A percentile compares a stretch with the other conserved stretches of the same genome.
Evolutionary conservation across 2,329 filamentous ascomycete species (phyloP).

Genomic region (Fusarium sp.): DNA sequence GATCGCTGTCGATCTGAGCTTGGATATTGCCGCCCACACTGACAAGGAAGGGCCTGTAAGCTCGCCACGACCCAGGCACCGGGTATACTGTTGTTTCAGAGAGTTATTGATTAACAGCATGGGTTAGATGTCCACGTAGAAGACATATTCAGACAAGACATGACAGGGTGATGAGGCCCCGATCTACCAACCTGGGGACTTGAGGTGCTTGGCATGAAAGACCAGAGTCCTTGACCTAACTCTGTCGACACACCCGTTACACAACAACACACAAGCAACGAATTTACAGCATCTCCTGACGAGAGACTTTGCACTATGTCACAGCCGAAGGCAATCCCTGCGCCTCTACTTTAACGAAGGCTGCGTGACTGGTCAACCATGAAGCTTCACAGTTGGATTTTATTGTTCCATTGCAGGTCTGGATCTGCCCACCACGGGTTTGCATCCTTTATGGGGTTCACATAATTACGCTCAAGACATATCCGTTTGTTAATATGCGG

Average conservation of each 20-base stretch:
- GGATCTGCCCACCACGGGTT: conserved; percentile 36
- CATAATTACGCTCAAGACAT: conserved; percentile 12
- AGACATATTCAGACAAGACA: conserved; percentile 24
- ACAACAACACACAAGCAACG: conserved; percentile 24
- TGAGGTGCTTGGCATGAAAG: conserved; percentile 4
- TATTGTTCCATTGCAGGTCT: conserved; percentile 34
- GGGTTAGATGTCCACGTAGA: conserved; percentile 12
- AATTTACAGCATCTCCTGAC: conserved; percentile 33
- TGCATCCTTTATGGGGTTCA: conserved; percentile 22
- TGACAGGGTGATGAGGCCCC: not conserved
- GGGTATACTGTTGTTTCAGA: conserved; percentile 8
- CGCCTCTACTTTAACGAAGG: conserved; percentile 12
- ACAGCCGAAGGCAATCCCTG: conserved; percentile 28
- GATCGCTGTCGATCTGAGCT: conserved; percentile 15
- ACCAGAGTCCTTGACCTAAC: not conserved
- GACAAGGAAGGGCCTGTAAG: conserved; percentile 9
- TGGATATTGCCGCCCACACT: conserved; percentile 12
- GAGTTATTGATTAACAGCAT: conserved; percentile 15
- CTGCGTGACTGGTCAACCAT: conserved; percentile 1
- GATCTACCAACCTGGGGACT: not conserved
- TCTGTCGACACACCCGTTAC: conserved; percentile 30
- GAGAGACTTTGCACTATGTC: conserved; percentile 38
- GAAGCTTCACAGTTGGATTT: conserved; percentile 7
- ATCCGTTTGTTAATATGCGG: conserved; percentile 28
- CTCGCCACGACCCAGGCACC: conserved; percentile 24